Conservation (phyloP, 768 basidiomycete genomes). For the Gloeophyllum trabeum region DNA sequence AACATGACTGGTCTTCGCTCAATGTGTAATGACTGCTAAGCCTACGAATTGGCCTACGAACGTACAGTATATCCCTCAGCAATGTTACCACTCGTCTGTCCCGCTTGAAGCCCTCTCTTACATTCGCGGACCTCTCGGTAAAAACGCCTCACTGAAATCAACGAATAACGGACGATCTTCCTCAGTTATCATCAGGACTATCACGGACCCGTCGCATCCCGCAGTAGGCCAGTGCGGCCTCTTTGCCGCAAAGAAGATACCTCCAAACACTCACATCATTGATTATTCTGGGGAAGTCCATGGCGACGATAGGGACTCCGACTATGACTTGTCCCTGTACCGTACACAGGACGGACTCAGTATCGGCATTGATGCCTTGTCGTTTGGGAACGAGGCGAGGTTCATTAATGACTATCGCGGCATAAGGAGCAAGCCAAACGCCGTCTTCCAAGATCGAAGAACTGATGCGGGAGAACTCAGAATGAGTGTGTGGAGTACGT, state of each 20-base stretch:
- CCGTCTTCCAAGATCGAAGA: constrained; percentile 50
- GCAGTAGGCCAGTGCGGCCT: constrained; percentile 44
- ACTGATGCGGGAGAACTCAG: constrained; percentile 46
- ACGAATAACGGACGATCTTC: constrained; percentile 12
- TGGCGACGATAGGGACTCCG: constrained; percentile 63
- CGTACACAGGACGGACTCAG: constrained; percentile 43
- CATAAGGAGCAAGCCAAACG: constrained; percentile 57
- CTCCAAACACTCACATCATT: constrained; percentile 52
- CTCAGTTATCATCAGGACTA: constrained; percentile 43
- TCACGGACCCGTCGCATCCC: constrained; percentile 53
- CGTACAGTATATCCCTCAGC: constrained; percentile 41
- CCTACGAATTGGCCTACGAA: constrained; percentile 42
- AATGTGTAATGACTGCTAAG: no score
- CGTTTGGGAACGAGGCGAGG: constrained; percentile 76
- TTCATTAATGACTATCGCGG: constrained; percentile 91
- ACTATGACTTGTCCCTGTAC: constrained; percentile 82
- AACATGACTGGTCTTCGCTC: no score
- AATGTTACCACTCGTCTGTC: constrained; percentile 49
- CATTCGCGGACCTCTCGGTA: constrained; percentile 15
- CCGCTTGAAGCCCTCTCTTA: constrained; percentile 26
- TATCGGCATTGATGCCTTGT: constrained; percentile 69
- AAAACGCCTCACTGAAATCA: constrained; percentile 3
- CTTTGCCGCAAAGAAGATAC: constrained; percentile 67
- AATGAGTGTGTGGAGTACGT: constrained; percentile 68
- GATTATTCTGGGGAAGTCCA: constrained; percentile 85